These are phyloP conservation scores for Lojkania enalia DNA, from an alignment of 2,329 filamentous ascomycete genomes.

Conservation along the genomic window DNA sequence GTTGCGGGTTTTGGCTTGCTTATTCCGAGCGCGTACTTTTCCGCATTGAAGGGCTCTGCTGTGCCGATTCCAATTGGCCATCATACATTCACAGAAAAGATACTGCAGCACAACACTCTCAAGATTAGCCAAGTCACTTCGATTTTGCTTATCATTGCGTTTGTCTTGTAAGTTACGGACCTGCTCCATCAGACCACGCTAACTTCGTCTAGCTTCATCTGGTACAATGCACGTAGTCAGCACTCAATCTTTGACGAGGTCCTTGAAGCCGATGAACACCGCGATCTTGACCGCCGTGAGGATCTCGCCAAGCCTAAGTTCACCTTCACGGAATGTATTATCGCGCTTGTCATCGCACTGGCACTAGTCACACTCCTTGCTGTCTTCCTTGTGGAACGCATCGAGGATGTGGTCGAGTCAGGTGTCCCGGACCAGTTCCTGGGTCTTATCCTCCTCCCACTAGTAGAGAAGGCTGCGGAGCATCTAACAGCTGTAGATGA, in stretches of 20 bases:
- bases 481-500: slow-evolving; percentile 83
- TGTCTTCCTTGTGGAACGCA: slow-evolving; percentile 73
- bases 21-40: slow-evolving; percentile 41
- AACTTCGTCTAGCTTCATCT: slow-evolving; percentile 63
- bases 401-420: slow-evolving; percentile 62
- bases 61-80: slow-evolving; percentile 31
- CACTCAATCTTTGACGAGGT: slow-evolving; percentile 77
- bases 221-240: slow-evolving; percentile 75
- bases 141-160: slow-evolving; percentile 41
- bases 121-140: slow-evolving; percentile 42
- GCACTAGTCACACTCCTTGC: slow-evolving; percentile 73
- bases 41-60: slow-evolving; percentile 49
- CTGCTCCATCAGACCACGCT: slow-evolving; percentile 63
- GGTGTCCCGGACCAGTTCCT: slow-evolving; percentile 58
- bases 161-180: slow-evolving; percentile 56
- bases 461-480: slow-evolving; percentile 86
- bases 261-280: slow-evolving; percentile 70
- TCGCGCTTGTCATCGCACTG: slow-evolving; percentile 68
- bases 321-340: slow-evolving; percentile 71
- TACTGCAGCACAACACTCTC: slow-evolving; percentile 40
- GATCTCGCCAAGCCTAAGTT: slow-evolving; percentile 68
- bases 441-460: slow-evolving; percentile 74
- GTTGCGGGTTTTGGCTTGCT: slow-evolving; percentile 66
- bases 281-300: slow-evolving; percentile 64
- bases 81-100: slow-evolving; percentile 37